Evolutionary conservation across 768 basidiomycete genomes (phyloP).

Genomic region (Termitomyces titanicus): DNA sequence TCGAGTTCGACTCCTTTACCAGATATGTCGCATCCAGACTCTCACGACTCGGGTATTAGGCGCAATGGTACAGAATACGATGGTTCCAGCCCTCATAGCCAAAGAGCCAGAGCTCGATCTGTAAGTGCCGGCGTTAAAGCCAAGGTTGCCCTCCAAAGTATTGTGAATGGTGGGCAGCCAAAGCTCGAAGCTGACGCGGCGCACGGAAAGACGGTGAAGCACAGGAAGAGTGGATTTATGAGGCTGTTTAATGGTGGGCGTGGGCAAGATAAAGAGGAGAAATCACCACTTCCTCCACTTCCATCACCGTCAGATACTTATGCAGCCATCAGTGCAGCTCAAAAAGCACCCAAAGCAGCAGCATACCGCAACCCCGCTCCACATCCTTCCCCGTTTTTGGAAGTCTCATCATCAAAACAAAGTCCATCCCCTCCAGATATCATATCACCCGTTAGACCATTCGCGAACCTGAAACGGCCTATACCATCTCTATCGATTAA

Average conservation of each 20-base stretch:
- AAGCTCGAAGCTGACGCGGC: slow-evolving; percentile 40
- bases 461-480: slow-evolving; percentile 30
- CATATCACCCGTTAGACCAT: background rate
- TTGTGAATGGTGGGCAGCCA: slow-evolving; percentile 31
- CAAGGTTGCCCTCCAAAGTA: slow-evolving; percentile 42
- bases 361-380: slow-evolving; percentile 40
- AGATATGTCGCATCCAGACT: slow-evolving; percentile 29
- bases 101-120: slow-evolving; percentile 50
- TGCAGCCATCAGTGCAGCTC: slow-evolving; percentile 24
- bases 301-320: slow-evolving; percentile 43
- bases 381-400: slow-evolving; percentile 32
- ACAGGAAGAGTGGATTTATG: slow-evolving; percentile 83
- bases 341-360: slow-evolving; percentile 23
- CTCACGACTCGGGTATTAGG: slow-evolving; percentile 22
- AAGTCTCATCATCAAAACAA: slow-evolving; percentile 11
- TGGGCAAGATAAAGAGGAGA: slow-evolving; percentile 45
- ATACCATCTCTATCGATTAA: slow-evolving; percentile 42
- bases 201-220: slow-evolving; percentile 47
- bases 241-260: slow-evolving; percentile 62
- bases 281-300: slow-evolving; percentile 49
- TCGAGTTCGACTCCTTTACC: slow-evolving; percentile 16
- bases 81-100: slow-evolving; percentile 14
- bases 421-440: slow-evolving; percentile 4
- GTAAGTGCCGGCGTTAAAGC: slow-evolving; percentile 57
- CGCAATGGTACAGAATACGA: slow-evolving; percentile 19